Conservation (phyloP, 768 basidiomycete genomes). For the Russula sp. region DNA sequence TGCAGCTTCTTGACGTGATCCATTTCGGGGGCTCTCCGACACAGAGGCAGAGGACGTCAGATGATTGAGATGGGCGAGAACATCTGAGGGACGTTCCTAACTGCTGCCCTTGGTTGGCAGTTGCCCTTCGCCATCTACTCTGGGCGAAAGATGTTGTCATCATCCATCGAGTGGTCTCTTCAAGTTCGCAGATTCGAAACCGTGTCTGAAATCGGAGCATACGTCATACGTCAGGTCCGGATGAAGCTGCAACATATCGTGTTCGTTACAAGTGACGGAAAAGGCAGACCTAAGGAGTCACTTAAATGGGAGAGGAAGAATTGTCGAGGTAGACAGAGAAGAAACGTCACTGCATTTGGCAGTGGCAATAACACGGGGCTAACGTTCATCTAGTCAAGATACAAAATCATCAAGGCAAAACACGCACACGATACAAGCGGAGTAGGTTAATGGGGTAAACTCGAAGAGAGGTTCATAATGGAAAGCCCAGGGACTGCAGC, state of each 20-base stretch:
- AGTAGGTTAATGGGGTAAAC: not conserved
- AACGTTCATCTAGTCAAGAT: not conserved
- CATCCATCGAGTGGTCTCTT: constrained; percentile 57
- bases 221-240: constrained; percentile 69
- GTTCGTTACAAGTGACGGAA: not conserved
- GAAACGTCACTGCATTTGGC: constrained; percentile 15
- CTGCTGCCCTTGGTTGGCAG: not conserved
- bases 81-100: constrained; percentile 37
- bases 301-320: not conserved
- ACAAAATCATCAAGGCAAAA: not conserved
- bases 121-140: constrained; percentile 36
- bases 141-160: constrained; percentile 71
- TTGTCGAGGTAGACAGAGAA: not conserved
- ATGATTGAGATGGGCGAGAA: constrained; percentile 37
- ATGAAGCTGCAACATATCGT: constrained; percentile 52
- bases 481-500: not conserved
- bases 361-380: constrained; percentile 11
- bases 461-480: not conserved
- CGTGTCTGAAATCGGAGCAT: constrained; percentile 55
- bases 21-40: constrained; percentile 51
- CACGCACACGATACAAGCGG: not conserved
- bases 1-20: constrained; percentile 58
- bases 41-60: constrained; percentile 55
- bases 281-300: not conserved
- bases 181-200: constrained; percentile 35